Evolutionary conservation across 305 asterid species (phyloP), one percentile per base, ranked within the genome.

Genomic region (Ruellia speciosa): DNA sequence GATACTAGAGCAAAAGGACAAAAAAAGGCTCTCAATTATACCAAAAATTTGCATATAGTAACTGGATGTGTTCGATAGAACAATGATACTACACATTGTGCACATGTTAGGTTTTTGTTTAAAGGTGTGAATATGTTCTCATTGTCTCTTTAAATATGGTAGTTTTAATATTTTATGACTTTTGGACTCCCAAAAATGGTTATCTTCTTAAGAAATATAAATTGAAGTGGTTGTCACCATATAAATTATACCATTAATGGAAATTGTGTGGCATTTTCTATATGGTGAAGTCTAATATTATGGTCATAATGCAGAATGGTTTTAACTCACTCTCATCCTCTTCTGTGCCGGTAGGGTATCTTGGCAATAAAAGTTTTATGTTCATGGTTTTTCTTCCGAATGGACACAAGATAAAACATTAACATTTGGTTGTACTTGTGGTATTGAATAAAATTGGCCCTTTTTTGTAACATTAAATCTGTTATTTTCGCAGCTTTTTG

Each of bases 401-500:
- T 35, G 51, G 51, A 59, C 11, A 41, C 14, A 41, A 12, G 3
- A 7, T 46, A 46, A 46, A 14, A 13, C 18, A 46, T 46, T n/a
- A n/a, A n/a, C n/a, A n/a, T n/a, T n/a, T n/a, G 33, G 16, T 20
- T 53, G 8, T 12, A 53, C 9, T 15, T 52, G 39, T 6, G 5
- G 4, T 14, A 4, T 52, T 31, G 12, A 19, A 10, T 56, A 14
- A 13, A 2, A 8, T 34, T 31, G 1, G 9, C 15, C 15, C 5
- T 14, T 11, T 52, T 61, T 18, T 50, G 40, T 60, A 11, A 58
- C 49, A 48, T 59, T 58, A 18, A 55, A 59, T 63, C 52, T 63
- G 15, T 39, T 41, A 18, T 65, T 53, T 47, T 72, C 72, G 84
- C 94, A 88, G 97, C 85, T 83, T 51, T 90, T 90, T 81, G 77